These are phyloP conservation scores for Oropetium thomaeum DNA, from an alignment of 176 grass and related monocot species.

Conservation along the genomic window DNA sequence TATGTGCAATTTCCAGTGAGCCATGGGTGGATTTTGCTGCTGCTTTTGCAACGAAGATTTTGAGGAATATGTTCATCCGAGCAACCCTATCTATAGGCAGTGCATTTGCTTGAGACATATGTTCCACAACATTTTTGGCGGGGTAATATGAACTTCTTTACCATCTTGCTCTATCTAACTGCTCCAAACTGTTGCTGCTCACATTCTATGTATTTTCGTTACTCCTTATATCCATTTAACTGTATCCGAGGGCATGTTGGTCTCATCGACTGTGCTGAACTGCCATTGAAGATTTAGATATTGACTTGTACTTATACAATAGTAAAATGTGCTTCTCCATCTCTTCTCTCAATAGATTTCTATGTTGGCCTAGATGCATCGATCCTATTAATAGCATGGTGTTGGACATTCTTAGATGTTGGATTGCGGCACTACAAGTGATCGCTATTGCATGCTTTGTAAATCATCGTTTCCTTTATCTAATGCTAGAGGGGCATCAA, in stretches of 20 bases:
- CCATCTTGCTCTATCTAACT: background rate
- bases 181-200: background rate
- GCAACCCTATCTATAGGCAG: constrained; percentile 71
- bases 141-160: constrained; percentile 48
- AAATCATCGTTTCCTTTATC: background rate
- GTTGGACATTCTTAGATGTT: background rate
- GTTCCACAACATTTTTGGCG: constrained; percentile 70
- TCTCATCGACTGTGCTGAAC: background rate
- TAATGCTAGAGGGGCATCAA: background rate
- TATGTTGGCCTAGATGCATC: background rate
- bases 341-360: background rate
- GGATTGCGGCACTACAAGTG: background rate
- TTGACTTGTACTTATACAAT: background rate
- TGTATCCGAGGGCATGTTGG: background rate
- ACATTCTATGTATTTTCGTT: constrained; percentile 15
- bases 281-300: background rate
- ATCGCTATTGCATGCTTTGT: background rate
- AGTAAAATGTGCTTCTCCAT: background rate
- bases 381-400: background rate
- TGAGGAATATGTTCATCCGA: constrained; percentile 76
- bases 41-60: constrained; percentile 66
- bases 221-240: constrained; percentile 5
- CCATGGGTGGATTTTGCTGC: constrained; percentile 83
- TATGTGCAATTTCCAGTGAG: constrained; percentile 19
- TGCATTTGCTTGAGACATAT: constrained; percentile 71